Conservation (phyloP, 192 early-diverging fungal species). For the Coemansia sp. region DNA sequence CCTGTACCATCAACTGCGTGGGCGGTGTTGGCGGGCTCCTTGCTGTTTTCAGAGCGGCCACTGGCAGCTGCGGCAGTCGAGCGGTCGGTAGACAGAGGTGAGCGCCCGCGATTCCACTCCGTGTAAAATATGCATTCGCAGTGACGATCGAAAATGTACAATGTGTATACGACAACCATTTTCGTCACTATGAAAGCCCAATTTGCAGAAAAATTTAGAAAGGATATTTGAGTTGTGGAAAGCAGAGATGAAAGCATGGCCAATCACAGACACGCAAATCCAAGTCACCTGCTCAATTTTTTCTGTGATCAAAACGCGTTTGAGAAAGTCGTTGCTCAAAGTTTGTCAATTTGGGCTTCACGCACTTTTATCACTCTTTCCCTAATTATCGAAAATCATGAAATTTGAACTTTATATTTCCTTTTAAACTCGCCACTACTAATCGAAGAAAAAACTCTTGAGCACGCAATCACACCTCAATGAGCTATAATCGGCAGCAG, state of each 20-base stretch:
- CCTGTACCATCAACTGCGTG: slow-evolving; percentile 8
- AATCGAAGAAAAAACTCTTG: not conserved
- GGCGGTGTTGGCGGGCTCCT: not conserved
- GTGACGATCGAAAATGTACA: slow-evolving; percentile 93
- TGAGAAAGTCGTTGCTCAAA: not conserved
- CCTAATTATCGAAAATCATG: not conserved
- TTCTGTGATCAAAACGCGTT: not conserved
- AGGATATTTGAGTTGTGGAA: not conserved
- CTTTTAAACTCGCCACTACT: not conserved
- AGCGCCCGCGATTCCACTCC: slow-evolving; percentile 62
- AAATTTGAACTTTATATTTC: not conserved
- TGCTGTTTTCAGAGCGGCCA: not conserved
- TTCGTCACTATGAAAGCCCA: not conserved
- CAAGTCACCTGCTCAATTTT: not conserved
- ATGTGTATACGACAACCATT: slow-evolving; percentile 69
- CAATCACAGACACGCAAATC: slow-evolving; percentile 3
- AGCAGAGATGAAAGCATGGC: not conserved
- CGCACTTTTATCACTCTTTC: slow-evolving; percentile 8
- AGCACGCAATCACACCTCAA: not conserved
- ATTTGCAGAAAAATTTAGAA: not conserved
- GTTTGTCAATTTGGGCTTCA: not conserved
- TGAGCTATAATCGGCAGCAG: slow-evolving; percentile 34
- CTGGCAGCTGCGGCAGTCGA: not conserved
- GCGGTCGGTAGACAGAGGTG: slow-evolving; percentile 38
- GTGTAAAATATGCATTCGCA: slow-evolving; percentile 88